Percentiles rank a stretch among this genome's conserved stretches.
These are phyloP conservation scores for Berkeleyomyces rouxiae DNA, from an alignment of 2,329 filamentous ascomycete species.

Conservation along the genomic window DNA sequence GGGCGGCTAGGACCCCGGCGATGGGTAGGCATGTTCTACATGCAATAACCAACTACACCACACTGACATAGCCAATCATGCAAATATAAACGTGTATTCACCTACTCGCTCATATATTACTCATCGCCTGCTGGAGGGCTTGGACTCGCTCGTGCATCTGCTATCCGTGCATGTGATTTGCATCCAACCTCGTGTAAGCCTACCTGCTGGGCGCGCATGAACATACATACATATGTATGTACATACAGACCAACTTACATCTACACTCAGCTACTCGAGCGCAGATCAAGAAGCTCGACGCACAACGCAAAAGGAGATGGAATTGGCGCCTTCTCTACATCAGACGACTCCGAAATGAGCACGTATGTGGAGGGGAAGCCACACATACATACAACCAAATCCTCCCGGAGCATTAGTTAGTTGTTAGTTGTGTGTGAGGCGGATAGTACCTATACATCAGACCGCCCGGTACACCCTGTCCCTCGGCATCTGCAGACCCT, in stretches of 20 bases:
- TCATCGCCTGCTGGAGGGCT: neutral
- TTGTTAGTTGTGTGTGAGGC: too few relatives aligned
- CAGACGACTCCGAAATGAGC: neutral
- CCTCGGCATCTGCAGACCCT: too few relatives aligned
- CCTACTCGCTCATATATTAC: neutral
- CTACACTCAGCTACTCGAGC: too few relatives aligned
- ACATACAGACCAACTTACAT: too few relatives aligned
- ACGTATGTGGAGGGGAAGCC: neutral
- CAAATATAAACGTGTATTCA: neutral
- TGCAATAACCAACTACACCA: neutral
- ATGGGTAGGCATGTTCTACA: neutral
- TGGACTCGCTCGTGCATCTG: neutral
- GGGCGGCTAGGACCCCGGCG: too few relatives aligned
- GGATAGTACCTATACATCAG: too few relatives aligned
- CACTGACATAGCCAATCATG: neutral
- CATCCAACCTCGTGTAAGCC: neutral
- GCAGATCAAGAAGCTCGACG: neutral
- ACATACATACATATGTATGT: too few relatives aligned
- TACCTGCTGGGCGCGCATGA: neutral
- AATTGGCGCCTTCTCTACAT: neutral
- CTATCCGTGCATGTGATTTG: neutral
- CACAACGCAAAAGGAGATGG: neutral
- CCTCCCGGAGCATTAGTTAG: too few relatives aligned
- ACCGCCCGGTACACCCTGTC: too few relatives aligned
- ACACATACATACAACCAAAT: neutral